Percentiles rank a stretch among this genome's conserved stretches.
Evolutionary conservation across 257 asterid species (phyloP).

Genomic region (Gentiana straminea): DNA sequence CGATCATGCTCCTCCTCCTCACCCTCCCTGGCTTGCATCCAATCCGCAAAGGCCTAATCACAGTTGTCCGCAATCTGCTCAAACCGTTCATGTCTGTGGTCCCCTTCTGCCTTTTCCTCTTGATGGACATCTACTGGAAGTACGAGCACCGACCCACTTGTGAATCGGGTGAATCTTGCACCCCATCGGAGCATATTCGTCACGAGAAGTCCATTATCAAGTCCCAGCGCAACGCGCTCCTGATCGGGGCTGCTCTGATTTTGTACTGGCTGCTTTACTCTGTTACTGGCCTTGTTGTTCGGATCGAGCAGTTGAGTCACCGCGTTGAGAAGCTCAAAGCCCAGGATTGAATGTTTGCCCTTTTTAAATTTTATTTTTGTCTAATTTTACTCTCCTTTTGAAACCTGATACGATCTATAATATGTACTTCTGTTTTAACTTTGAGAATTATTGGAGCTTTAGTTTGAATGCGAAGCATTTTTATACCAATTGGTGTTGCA

Average conservation of each 20-base stretch:
- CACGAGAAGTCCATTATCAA: slow-evolving; percentile 92
- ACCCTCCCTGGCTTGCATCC: slow-evolving; percentile 84
- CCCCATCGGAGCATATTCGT: slow-evolving; percentile 83
- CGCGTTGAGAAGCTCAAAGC: slow-evolving; percentile 48
- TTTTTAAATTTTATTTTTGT: neutral
- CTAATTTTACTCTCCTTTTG: too few species aligned
- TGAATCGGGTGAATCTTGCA: slow-evolving; percentile 52
- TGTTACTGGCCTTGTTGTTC: slow-evolving; percentile 69
- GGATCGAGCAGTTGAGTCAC: slow-evolving; percentile 42
- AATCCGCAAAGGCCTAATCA: slow-evolving; percentile 73
- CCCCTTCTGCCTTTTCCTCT: slow-evolving; percentile 79
- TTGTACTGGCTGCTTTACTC: slow-evolving; percentile 91
- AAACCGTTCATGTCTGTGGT: slow-evolving; percentile 75
- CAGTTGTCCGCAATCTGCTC: slow-evolving; percentile 64
- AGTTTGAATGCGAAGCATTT: too few species aligned
- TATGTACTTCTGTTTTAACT: too few species aligned
- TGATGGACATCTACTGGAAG: slow-evolving; percentile 94
- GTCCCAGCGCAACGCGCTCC: slow-evolving; percentile 84
- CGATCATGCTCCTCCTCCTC: slow-evolving; percentile 82
- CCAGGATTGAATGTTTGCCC: slow-evolving; percentile 31
- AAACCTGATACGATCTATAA: too few species aligned
- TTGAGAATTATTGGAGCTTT: too few species aligned
- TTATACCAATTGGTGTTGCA: too few species aligned
- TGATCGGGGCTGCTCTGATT: slow-evolving; percentile 74
- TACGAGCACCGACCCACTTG: slow-evolving; percentile 77